Evolutionary conservation across 768 basidiomycete genomes (phyloP).

Genomic region (Agaricus bisporus): DNA sequence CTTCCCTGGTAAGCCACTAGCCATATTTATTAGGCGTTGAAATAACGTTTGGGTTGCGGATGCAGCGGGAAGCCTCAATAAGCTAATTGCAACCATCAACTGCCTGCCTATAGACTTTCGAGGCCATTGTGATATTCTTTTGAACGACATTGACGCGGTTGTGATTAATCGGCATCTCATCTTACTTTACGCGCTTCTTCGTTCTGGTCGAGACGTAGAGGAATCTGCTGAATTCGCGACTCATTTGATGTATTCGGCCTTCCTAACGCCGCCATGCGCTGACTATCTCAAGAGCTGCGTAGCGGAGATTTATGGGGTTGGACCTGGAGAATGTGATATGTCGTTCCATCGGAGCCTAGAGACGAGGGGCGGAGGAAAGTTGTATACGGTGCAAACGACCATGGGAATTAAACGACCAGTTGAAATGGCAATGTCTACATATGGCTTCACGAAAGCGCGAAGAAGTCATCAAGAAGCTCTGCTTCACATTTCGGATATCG

Average conservation of each 20-base stretch:
- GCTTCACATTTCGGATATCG: conserved; percentile 29
- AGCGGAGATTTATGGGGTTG: conserved; percentile 28
- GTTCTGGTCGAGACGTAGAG: conserved; percentile 31
- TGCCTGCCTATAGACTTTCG: conserved; percentile 27
- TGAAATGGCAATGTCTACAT: conserved; percentile 31
- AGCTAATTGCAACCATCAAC: conserved; percentile 31
- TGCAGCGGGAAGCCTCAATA: conserved; percentile 23
- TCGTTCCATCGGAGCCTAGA: conserved; percentile 28
- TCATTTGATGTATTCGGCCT: conserved; percentile 38
- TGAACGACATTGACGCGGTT: conserved; percentile 33
- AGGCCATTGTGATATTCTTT: conserved; percentile 31
- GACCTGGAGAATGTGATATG: conserved; percentile 26
- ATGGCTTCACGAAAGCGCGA: conserved; percentile 22
- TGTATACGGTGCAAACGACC: conserved; percentile 31
- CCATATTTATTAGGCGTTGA: background rate
- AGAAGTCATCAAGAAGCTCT: conserved; percentile 24
- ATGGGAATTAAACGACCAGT: conserved; percentile 29
- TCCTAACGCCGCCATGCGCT: conserved; percentile 26
- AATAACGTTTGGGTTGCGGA: conserved; percentile 20
- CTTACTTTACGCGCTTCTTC: conserved; percentile 31
- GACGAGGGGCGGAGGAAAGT: conserved; percentile 28
- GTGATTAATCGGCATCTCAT: conserved; percentile 34
- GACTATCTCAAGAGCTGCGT: conserved; percentile 30
- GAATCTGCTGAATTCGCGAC: conserved; percentile 35
- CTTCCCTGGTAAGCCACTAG: conserved; percentile 21